phyloP scores from a whole-genome alignment of 2,329 filamentous ascomycete species.

The Monilinia fructicola region DNA sequence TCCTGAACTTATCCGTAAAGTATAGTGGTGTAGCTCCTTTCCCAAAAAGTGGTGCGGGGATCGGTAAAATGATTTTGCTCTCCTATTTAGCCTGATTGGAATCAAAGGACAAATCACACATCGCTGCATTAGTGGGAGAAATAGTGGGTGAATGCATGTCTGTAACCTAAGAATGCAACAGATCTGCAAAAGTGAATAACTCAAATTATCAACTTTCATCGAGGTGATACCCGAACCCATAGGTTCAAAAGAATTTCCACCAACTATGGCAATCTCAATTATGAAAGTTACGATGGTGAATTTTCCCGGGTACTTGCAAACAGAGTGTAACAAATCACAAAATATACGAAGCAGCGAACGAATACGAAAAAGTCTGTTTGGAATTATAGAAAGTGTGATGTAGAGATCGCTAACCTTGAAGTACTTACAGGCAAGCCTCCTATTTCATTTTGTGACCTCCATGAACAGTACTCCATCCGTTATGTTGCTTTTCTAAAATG shows the following conservation, averaged over 20 bases:
- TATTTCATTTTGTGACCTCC: background rate
- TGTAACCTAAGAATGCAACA: background rate
- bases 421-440: conserved; percentile 38
- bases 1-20: conserved; percentile 1
- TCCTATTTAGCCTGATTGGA: conserved; percentile 35
- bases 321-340: conserved; percentile 10
- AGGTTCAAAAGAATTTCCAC: background rate
- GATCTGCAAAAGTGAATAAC: background rate
- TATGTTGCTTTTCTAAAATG: conserved; percentile 13
- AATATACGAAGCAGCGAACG: conserved; percentile 3
- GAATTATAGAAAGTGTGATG: conserved; percentile 27
- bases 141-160: background rate
- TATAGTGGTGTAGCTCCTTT: background rate
- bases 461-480: conserved; percentile 4
- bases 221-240: background rate
- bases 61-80: conserved; percentile 34
- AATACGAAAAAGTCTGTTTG: conserved; percentile 11
- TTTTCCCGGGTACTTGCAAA: background rate
- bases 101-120: conserved; percentile 1
- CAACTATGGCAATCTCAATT: conserved; percentile 14
- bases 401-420: conserved; percentile 39
- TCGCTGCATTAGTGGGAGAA: background rate
- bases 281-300: background rate
- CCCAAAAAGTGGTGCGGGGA: conserved; percentile 26
- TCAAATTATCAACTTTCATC: background rate